A percentile compares a stretch with the other conserved stretches of the same genome.
phyloP scores from a whole-genome alignment of 192 early-diverging fungal genomes.

The Linnemannia elongata region DNA sequence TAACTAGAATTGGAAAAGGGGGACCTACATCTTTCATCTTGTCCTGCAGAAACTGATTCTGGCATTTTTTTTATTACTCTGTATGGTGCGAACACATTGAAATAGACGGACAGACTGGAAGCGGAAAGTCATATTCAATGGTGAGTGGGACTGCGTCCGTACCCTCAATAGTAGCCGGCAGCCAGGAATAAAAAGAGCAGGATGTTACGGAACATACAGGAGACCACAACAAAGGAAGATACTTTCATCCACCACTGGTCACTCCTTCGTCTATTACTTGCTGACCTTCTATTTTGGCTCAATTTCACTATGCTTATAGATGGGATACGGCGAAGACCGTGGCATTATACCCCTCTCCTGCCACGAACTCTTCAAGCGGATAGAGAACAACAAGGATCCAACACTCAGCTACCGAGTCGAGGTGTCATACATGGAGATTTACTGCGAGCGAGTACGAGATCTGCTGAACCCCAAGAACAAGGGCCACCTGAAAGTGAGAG shows the following conservation, averaged over 20 bases:
- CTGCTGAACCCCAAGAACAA: conserved; percentile 81
- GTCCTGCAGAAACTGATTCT: neutral
- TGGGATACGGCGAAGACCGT: conserved; percentile 81
- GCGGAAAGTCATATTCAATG: conserved; percentile 80
- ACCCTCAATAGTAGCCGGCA: neutral
- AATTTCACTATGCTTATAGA: conserved; percentile 46
- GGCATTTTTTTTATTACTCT: neutral
- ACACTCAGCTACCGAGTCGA: conserved; percentile 74
- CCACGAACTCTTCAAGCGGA: conserved; percentile 80
- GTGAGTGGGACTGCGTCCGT: conserved; percentile 25
- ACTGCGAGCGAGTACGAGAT: conserved; percentile 89
- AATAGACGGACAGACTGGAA: conserved; percentile 83
- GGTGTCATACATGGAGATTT: conserved; percentile 94
- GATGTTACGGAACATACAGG: neutral
- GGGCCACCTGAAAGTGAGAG: conserved; percentile 81
- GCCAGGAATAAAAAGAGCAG: neutral
- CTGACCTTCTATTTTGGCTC: neutral
- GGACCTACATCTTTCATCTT: too few relatives aligned
- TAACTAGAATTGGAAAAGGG: neutral
- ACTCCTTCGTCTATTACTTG: neutral
- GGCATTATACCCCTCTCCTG: conserved; percentile 92
- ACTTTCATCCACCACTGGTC: neutral
- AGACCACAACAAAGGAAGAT: neutral
- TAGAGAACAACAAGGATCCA: conserved; percentile 60
- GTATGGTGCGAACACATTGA: neutral